Base-by-base conservation (phyloP, 1,284 basidiomycete species). In the Ustilago cynodontis region DNA sequence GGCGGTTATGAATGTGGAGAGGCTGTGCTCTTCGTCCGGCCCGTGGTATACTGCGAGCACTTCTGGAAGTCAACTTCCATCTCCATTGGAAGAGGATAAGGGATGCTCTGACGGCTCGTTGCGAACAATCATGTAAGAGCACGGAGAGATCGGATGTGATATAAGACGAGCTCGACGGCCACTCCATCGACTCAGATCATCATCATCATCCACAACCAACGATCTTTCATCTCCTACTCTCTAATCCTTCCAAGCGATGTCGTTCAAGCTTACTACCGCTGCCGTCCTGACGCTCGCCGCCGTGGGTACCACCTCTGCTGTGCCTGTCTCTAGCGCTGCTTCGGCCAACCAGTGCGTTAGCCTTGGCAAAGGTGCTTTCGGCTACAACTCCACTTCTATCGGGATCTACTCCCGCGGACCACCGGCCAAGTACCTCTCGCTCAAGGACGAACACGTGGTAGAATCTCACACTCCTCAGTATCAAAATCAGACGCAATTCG, bases 351-450 rank as follows among this genome's bases (percentile, higher is more conserved):
- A 65, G 13, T 65, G 62, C 49, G 35, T 11, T 7, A 65, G 56
- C 35, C 56, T 65, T 9, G 63, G 63, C 7, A 65, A 59, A 13
- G 63, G 63, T 14, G 51, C 63, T 2, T 29, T 65, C 18, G 63
- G 63, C 2, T 65, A n/a, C 51, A 65, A 65, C 63, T 59, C 63
- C 31, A 39, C 51, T 6, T 14, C 11, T 43, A 59, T 65, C 26
- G 4, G 14, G 4, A n/a, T 65, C 31, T 65, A 65, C 57, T 22
- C 41, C 0, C 49, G 28, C 22, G 13, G n/a, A 3, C 55, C 56
- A 16, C 56, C 63, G 14, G 50, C 24, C 9, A 13, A 7, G 29
- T 65, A 65, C 29, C 31, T 65, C 37, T 8, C n/a, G 7, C 13
- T 35, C 22, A 20, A 49, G 18, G 20, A 53, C 33, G 33, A 55